Evolutionary conservation across 129 eudicot genomes (phyloP).

Genomic region (Smallanthus sonchifolius): DNA sequence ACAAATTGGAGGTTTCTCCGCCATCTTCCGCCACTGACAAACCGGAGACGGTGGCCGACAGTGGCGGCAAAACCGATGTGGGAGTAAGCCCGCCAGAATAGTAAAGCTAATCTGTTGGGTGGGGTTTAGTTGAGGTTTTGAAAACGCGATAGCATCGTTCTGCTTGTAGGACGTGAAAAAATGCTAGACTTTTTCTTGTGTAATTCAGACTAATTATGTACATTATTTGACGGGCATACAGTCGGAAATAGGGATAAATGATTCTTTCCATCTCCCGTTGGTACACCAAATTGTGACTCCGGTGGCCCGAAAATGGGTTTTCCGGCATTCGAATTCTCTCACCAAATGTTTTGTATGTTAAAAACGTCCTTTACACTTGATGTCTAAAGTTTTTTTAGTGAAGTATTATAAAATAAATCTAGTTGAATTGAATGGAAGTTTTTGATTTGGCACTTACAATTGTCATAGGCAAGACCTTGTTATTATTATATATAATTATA

Average conservation of each 20-base stretch:
- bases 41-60: constrained; percentile 13
- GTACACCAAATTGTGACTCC: constrained; percentile 18
- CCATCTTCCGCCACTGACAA: constrained; percentile 25
- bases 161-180: constrained; percentile 20
- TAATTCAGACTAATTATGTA: constrained; percentile 30
- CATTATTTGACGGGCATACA: constrained; percentile 35
- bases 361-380: constrained; percentile 6
- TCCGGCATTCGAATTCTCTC: constrained; percentile 7
- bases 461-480: background rate
- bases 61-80: constrained; percentile 1
- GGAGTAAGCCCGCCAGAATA: constrained; percentile 26
- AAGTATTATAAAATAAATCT: constrained; percentile 9
- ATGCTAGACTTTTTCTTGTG: constrained; percentile 16
- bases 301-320: constrained; percentile 15
- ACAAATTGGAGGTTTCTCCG: constrained; percentile 3
- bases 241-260: constrained; percentile 35
- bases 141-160: constrained; percentile 14
- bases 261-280: constrained; percentile 28
- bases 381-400: constrained; percentile 22
- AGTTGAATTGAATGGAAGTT: background rate
- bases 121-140: constrained; percentile 8
- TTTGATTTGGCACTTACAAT: background rate
- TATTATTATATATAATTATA: no score
- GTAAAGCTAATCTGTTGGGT: background rate
- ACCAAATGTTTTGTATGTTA: constrained; percentile 30